Conservation (phyloP, 352 stramenopile species). For the Phytopythium boreale region DNA sequence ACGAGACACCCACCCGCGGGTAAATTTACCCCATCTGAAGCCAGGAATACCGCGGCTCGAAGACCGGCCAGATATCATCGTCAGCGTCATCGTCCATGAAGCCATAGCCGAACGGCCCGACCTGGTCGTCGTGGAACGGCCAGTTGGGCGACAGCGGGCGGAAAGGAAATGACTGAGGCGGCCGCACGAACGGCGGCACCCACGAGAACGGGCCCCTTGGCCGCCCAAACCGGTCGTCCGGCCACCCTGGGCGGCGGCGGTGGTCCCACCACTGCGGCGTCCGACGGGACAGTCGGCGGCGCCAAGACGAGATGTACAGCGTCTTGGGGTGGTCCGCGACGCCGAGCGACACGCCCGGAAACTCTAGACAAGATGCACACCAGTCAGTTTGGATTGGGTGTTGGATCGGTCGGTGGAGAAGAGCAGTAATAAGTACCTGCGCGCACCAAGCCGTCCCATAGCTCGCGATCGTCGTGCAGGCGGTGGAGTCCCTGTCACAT, state of each 20-base stretch:
- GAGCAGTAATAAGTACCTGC: too few species aligned
- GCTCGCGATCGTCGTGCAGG: slow-evolving; percentile 12
- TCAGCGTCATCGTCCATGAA: neutral
- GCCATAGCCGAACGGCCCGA: neutral
- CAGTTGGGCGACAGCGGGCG: neutral
- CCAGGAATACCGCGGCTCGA: slow-evolving; percentile 7
- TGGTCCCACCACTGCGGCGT: neutral
- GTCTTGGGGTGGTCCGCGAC: slow-evolving; percentile 11
- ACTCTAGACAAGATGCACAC: slow-evolving; percentile 14
- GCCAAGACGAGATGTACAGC: slow-evolving; percentile 19
- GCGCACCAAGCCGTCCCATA: slow-evolving; percentile 30
- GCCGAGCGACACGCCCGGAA: neutral
- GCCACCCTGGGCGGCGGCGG: neutral
- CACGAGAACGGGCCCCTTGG: slow-evolving; percentile 1
- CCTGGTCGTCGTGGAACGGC: neutral
- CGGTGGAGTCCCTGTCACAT: slow-evolving; percentile 23
- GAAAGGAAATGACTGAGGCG: neutral
- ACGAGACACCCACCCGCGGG: neutral
- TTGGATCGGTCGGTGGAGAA: neutral
- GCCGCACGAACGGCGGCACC: neutral
- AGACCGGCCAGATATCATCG: slow-evolving; percentile 6
- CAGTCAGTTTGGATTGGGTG: neutral
- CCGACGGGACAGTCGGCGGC: neutral
- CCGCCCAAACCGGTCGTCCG: neutral
- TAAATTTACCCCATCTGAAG: slow-evolving; percentile 2